Conservation (phyloP, 2,329 filamentous ascomycete genomes). For the Amphichorda felina region DNA sequence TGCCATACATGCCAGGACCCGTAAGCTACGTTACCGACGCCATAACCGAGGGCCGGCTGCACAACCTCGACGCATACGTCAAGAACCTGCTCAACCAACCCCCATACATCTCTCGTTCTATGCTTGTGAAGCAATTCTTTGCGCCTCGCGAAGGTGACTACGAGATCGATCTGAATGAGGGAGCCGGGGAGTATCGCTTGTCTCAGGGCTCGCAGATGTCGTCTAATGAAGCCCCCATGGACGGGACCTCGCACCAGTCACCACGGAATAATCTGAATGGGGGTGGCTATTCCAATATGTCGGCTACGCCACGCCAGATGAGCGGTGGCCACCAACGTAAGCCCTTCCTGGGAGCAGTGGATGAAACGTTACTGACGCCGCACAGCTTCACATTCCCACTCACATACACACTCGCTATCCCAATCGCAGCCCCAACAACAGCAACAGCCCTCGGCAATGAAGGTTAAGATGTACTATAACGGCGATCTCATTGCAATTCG, state of each 20-base stretch:
- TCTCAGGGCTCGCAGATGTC: constrained; percentile 60
- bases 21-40: constrained; percentile 97
- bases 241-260: constrained; percentile 49
- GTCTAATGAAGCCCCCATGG: constrained; percentile 47
- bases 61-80: constrained; percentile 91
- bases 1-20: constrained; percentile 96
- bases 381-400: constrained; percentile 26
- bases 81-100: constrained; percentile 81
- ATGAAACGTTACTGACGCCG: background rate
- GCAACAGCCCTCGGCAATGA: constrained; percentile 47
- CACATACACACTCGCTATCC: constrained; percentile 33
- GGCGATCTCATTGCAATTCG: constrained; percentile 87
- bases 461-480: constrained; percentile 91
- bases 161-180: constrained; percentile 68
- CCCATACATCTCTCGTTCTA: constrained; percentile 71
- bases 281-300: constrained; percentile 38
- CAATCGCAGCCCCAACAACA: constrained; percentile 14
- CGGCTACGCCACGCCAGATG: constrained; percentile 32
- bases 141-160: constrained; percentile 83
- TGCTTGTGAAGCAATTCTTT: constrained; percentile 83
- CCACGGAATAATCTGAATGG: constrained; percentile 53
- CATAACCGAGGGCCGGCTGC: constrained; percentile 84
- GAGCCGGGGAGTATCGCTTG: constrained; percentile 68
- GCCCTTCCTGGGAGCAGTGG: background rate
- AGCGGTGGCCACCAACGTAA: constrained; percentile 19